Percentiles rank a stretch among this genome's conserved stretches.
Conservation (phyloP, 495 filamentous ascomycete species). For the Lindgomyces ingoldianus region DNA sequence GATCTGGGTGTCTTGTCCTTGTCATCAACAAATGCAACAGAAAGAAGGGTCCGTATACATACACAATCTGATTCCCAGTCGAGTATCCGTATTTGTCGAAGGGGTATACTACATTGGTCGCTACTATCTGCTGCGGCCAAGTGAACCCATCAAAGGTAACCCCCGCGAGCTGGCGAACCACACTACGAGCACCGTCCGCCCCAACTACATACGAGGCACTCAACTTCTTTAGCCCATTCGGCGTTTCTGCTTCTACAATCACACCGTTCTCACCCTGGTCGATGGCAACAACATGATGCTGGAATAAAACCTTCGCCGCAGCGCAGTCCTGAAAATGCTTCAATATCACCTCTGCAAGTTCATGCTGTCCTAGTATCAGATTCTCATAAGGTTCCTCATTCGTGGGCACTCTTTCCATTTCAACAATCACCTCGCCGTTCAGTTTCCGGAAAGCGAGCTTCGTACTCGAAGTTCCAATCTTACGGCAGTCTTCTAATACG, state of each 20-base stretch:
- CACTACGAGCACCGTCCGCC: conserved; percentile 35
- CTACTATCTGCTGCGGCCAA: conserved; percentile 58
- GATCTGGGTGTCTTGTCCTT: conserved; percentile 48
- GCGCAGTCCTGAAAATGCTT: conserved; percentile 27
- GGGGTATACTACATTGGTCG: conserved; percentile 55
- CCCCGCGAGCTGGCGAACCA: conserved; percentile 50
- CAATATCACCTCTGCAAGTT: conserved; percentile 30
- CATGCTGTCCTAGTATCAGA: conserved; percentile 34
- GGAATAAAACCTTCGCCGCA: conserved; percentile 12
- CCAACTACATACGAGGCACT: conserved; percentile 29
- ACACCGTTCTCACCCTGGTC: background rate
- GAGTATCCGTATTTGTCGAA: conserved; percentile 55
- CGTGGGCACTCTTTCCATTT: conserved; percentile 9
- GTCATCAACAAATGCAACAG: no score
- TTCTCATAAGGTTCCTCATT: conserved; percentile 29
- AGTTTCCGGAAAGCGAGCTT: conserved; percentile 25
- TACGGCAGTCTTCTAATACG: conserved; percentile 29
- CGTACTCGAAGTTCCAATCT: conserved; percentile 15
- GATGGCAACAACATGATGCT: background rate
- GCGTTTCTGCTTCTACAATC: conserved; percentile 1
- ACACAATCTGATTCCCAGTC: conserved; percentile 59
- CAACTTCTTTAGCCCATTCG: conserved; percentile 6
- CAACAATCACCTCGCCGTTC: conserved; percentile 28
- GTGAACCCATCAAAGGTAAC: conserved; percentile 59
- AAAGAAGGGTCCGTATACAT: background rate